Percentiles rank a stretch among this genome's conserved stretches.
Evolutionary conservation across 2,329 filamentous ascomycete genomes (phyloP).

Genomic region (Lecanicillium sp.): DNA sequence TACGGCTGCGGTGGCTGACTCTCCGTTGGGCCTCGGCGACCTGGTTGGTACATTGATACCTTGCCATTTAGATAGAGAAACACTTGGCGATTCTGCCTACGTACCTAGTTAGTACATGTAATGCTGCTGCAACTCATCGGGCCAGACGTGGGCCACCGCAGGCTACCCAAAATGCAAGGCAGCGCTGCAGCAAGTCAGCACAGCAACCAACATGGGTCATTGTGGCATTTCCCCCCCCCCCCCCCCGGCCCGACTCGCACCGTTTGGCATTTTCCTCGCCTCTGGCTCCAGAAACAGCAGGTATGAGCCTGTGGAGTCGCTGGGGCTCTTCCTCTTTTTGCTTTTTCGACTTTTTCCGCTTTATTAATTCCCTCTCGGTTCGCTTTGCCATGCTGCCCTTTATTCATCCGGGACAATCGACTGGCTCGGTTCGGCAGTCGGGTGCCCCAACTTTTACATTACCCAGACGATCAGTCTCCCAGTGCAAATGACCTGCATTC

Average conservation of each 20-base stretch:
- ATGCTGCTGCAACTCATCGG: background rate
- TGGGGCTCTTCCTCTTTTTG: background rate
- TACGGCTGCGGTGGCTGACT: no score
- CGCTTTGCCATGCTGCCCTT: no score
- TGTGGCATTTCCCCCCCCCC: conserved; percentile 3
- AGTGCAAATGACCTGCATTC: conserved; percentile 7
- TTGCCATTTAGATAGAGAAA: background rate
- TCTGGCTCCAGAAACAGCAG: background rate
- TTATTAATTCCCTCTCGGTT: no score
- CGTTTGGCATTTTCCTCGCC: no score
- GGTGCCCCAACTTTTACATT: background rate
- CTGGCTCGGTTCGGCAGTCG: background rate
- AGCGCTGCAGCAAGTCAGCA: conserved; percentile 1
- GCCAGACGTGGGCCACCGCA: background rate
- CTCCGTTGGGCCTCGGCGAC: no score
- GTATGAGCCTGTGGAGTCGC: background rate
- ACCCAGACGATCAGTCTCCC: background rate
- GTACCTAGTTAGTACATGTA: no score
- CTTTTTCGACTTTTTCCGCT: background rate
- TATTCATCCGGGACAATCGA: background rate
- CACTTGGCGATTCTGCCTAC: background rate
- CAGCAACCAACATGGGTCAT: conserved; percentile 3
- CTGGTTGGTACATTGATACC: no score
- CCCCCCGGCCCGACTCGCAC: no score
- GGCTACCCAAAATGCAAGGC: conserved; percentile 1